Conservation (phyloP, 495 filamentous ascomycete species). For the Penicillium soppii region DNA sequence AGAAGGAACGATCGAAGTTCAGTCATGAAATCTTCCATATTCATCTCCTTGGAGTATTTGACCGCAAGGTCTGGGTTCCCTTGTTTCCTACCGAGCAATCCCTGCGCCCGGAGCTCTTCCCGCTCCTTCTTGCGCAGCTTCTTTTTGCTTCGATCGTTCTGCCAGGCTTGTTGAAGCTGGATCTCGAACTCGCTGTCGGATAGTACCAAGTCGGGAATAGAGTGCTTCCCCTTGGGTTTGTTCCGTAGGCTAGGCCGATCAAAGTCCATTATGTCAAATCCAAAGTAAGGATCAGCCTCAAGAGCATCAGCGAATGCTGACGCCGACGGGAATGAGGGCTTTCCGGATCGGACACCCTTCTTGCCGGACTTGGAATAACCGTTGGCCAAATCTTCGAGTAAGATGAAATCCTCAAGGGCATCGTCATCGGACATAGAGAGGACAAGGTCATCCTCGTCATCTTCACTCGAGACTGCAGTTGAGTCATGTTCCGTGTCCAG, state of each 20-base stretch:
- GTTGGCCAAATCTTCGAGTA: constrained; percentile 20
- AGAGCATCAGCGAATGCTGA: constrained; percentile 64
- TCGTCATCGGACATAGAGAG: constrained; percentile 11
- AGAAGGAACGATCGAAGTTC: constrained; percentile 73
- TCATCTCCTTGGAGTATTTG: constrained; percentile 75
- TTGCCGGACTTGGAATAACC: constrained; percentile 7
- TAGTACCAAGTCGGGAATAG: constrained; percentile 48
- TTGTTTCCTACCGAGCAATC: constrained; percentile 68
- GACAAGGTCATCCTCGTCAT: constrained; percentile 26
- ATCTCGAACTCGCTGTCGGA: constrained; percentile 75
- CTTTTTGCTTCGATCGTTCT: constrained; percentile 80
- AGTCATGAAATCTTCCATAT: constrained; percentile 63
- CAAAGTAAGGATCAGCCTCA: constrained; percentile 62
- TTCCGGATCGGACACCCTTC: constrained; percentile 9
- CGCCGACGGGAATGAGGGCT: constrained; percentile 56
- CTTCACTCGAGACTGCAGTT: constrained; percentile 6
- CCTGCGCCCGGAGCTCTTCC: constrained; percentile 73
- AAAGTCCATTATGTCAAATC: constrained; percentile 82
- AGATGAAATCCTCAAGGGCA: constrained; percentile 10
- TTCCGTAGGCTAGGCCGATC: constrained; percentile 58
- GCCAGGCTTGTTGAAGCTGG: constrained; percentile 61
- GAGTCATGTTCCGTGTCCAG: constrained; percentile 13
- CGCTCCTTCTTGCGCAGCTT: constrained; percentile 74
- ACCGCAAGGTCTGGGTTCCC: constrained; percentile 63
- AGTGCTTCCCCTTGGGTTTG: constrained; percentile 56